Conservation (phyloP, 225 moss, liverwort and hornwort species). For the Marchantia polymorpha region DNA sequence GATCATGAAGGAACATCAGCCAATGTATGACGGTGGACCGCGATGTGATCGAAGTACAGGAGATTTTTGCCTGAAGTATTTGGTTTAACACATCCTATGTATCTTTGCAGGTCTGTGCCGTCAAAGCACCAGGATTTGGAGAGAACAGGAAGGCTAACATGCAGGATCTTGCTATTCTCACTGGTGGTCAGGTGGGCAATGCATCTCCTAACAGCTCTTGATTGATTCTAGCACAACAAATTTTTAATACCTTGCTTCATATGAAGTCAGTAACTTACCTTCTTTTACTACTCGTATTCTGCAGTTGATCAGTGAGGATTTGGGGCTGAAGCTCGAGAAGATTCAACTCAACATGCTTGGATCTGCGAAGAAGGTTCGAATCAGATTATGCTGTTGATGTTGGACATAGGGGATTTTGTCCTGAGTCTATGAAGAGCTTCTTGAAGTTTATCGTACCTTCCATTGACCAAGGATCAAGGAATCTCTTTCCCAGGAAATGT, state of each 20-base stretch:
- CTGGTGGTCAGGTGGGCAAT: slow-evolving; percentile 77
- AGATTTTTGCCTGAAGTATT: not conserved
- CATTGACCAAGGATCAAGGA: slow-evolving; percentile 55
- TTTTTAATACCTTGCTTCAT: not conserved
- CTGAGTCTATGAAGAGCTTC: too few relatives aligned
- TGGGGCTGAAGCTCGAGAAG: slow-evolving; percentile 91
- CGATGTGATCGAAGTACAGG: not conserved
- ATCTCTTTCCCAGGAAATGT: not conserved
- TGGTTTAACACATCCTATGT: not conserved
- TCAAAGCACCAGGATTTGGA: slow-evolving; percentile 97
- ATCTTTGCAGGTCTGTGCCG: slow-evolving; percentile 67
- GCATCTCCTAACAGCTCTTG: not conserved
- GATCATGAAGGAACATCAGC: not conserved
- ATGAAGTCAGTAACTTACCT: not conserved
- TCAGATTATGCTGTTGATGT: too few relatives aligned
- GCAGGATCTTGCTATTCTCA: slow-evolving; percentile 88
- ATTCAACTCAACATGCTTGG: slow-evolving; percentile 78
- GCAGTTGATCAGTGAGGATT: slow-evolving; percentile 91
- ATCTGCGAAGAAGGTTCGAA: slow-evolving; percentile 64
- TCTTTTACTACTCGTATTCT: not conserved
- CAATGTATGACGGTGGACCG: not conserved
- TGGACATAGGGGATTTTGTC: too few relatives aligned
- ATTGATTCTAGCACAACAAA: not conserved
- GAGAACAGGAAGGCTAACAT: slow-evolving; percentile 83
- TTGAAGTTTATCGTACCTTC: too few relatives aligned